phyloP scores from a whole-genome alignment of 306 rosid genomes.

The Vigna nakashimae region DNA sequence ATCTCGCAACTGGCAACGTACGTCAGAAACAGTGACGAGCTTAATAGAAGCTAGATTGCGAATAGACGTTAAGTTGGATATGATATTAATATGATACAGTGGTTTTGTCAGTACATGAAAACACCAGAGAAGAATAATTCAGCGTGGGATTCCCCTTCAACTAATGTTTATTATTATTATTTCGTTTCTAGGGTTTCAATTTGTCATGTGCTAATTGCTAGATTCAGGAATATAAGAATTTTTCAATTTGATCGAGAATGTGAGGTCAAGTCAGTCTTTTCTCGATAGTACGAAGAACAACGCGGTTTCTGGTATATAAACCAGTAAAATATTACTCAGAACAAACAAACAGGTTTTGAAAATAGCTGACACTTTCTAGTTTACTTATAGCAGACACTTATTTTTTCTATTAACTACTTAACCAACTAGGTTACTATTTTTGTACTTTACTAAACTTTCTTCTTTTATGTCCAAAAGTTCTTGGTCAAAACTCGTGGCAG shows the following conservation, averaged over 20 bases:
- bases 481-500: conserved; percentile 37
- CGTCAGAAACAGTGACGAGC: neutral
- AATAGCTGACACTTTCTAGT: neutral
- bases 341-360: neutral
- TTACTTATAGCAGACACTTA: neutral
- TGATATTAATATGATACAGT: neutral
- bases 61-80: neutral
- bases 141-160: neutral
- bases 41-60: neutral
- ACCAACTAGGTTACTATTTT: neutral
- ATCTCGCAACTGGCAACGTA: no score
- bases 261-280: neutral
- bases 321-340: neutral
- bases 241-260: neutral
- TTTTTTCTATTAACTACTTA: neutral
- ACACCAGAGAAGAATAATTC: neutral
- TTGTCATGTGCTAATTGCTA: conserved; percentile 36
- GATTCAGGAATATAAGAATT: neutral
- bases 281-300: neutral
- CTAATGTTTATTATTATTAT: neutral
- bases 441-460: neutral
- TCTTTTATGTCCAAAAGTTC: neutral
- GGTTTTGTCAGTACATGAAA: conserved; percentile 6
- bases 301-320: conserved; percentile 38
- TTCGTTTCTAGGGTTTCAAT: conserved; percentile 12